Base-by-base conservation (phyloP, 31 red algal species). In the Odonthalia washingtoniensis region DNA sequence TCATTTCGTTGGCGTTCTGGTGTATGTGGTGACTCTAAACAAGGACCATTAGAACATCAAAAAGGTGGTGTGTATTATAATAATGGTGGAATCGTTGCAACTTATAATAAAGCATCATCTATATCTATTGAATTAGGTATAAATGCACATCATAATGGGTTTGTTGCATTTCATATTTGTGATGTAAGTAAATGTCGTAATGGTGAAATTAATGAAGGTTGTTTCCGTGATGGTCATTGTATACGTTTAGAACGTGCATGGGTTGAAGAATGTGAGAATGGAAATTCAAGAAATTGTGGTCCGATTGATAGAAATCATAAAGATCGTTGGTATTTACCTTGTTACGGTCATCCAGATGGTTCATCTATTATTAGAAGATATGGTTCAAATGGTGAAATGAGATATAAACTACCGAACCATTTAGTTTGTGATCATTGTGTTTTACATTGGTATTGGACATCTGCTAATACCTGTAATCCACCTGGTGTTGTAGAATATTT, bases 401-500 rank as follows among this genome's bases (percentile, higher is more conserved):
- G 45, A 26, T 94, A 79, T 66, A 33, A 78, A 34, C 65, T 94
- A 21, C 92, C 92, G 0, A 40, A 33, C 1, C 39, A 85, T 73
- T 82, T 89, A 14, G 24, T 60, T 21, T 94, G 92, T 39, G 68
- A 90, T 31, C 92, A 94, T 74, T 94, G 92, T 52, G 92, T 94
- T 17, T 34, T 94, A 0, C 86, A 89, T 45, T 94, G 84, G 84
- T 94, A 86, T 64, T 94, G 86, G 86, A 65, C 75, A 16, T 36
- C 86, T 0, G 92, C 70, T 3, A 94, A 94, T 79, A 80, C 84
- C 3, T 94, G 92, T 80, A 94, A 94, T 61, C 92, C 92, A 18
- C 70, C 83, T 3, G 92, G 92, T 21, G 73, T 89, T 9, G 30
- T 85, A 14, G 86, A 80, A 1, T 94, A 94, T 63, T 94, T 83